These are phyloP conservation scores for Scutellaria galericulata DNA, from an alignment of 257 asterid genomes.

Conservation along the genomic window DNA sequence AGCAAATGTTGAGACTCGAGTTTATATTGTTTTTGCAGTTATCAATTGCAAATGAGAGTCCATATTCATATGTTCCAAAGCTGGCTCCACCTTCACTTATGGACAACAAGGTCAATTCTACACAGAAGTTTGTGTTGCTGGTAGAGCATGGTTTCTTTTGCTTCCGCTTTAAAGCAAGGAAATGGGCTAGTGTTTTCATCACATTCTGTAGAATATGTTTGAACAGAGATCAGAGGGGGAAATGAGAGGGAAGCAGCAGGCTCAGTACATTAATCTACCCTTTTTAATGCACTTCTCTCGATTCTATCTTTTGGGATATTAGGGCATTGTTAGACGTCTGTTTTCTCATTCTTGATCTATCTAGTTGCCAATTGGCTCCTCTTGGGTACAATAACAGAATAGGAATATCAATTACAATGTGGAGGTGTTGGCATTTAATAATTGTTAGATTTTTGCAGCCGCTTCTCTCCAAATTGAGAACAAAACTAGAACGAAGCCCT, in stretches of 20 bases:
- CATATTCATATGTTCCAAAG: constrained; percentile 7
- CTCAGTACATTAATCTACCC: neutral
- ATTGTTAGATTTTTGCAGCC: constrained; percentile 17
- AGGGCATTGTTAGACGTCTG: constrained; percentile 12
- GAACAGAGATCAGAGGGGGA: neutral
- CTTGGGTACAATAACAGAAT: constrained; percentile 8
- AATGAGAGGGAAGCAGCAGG: neutral
- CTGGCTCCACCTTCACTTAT: neutral
- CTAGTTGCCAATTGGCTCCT: constrained; percentile 29
- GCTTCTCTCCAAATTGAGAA: neutral
- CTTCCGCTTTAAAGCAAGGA: constrained; percentile 5
- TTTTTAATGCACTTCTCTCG: neutral
- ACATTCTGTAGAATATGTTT: constrained; percentile 26
- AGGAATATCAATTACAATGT: constrained; percentile 11
- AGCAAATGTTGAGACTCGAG: neutral
- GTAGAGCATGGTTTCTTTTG: constrained; percentile 11
- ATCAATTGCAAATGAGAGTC: constrained; percentile 27
- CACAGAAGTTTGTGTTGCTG: neutral
- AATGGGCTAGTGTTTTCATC: neutral
- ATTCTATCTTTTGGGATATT: neutral
- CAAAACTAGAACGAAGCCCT: neutral
- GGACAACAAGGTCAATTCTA: neutral
- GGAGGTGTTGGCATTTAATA: constrained; percentile 31
- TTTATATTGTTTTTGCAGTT: constrained; percentile 32
- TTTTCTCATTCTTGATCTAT: constrained; percentile 28